Evolutionary conservation across 2,329 filamentous ascomycete genomes (phyloP).

Genomic region (Diaporthe sp.): DNA sequence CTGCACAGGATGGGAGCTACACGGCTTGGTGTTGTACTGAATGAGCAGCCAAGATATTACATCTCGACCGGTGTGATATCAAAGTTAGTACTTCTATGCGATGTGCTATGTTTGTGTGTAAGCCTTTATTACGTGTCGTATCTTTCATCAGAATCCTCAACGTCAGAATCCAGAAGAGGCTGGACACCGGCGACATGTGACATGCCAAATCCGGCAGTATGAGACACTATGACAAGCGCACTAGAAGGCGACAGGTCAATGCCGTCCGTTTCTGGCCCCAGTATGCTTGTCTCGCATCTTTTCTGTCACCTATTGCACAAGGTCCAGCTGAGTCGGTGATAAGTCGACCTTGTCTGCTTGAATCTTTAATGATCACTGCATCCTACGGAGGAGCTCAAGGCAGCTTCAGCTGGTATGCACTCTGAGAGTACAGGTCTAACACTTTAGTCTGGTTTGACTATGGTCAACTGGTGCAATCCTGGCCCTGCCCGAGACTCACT

Average conservation of each 20-base stretch:
- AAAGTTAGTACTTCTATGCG: not conserved
- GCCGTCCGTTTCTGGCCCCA: not conserved
- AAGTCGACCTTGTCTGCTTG: not conserved
- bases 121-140: not conserved
- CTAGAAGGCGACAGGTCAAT: not conserved
- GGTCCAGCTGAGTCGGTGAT: not conserved
- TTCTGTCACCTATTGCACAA: too few species aligned
- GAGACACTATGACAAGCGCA: not conserved
- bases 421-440: not conserved
- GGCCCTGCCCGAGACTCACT: too few species aligned
- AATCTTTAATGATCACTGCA: not conserved
- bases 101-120: not conserved
- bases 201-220: not conserved
- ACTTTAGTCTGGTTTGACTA: not conserved
- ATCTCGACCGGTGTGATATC: not conserved
- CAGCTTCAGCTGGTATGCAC: not conserved
- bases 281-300: not conserved
- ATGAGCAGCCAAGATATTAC: not conserved
- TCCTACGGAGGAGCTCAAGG: not conserved
- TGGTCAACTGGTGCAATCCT: not conserved
- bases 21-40: not conserved
- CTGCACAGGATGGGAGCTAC: not conserved
- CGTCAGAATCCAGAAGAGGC: not conserved
- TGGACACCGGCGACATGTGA: not conserved
- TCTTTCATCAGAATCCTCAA: not conserved